Evolutionary conservation across 2,329 filamentous ascomycete species (phyloP).

Genomic region (Aureobasidium sp.): DNA sequence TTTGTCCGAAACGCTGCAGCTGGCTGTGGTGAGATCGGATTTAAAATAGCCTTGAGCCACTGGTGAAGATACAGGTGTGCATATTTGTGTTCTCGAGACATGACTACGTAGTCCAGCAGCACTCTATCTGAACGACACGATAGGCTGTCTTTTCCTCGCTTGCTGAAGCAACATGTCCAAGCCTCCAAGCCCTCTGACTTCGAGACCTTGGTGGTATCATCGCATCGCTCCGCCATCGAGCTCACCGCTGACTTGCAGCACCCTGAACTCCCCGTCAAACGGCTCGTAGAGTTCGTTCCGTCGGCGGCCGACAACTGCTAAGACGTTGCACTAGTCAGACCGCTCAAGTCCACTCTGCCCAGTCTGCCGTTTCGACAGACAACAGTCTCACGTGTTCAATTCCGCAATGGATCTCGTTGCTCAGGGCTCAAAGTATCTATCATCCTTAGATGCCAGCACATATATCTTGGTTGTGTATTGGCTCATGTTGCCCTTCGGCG

Average conservation of each 20-base stretch:
- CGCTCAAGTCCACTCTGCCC: not conserved
- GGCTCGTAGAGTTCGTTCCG: constrained; percentile 3
- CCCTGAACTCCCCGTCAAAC: constrained; percentile 1
- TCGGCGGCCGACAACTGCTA: not conserved
- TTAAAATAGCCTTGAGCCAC: not conserved
- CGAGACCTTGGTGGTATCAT: not conserved
- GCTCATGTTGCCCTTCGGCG: not conserved
- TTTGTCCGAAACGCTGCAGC: not conserved
- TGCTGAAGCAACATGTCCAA: not conserved
- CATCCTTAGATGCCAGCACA: not conserved
- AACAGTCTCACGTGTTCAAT: constrained; percentile 8
- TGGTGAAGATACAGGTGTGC: not conserved
- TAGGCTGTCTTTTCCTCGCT: not conserved
- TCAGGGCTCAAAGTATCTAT: not conserved
- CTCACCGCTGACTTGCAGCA: constrained; percentile 5
- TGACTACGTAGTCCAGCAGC: not conserved
- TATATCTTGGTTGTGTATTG: not conserved
- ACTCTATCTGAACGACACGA: not conserved
- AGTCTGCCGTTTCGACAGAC: not conserved
- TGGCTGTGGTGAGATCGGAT: not conserved
- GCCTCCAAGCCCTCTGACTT: not conserved
- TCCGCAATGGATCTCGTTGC: not conserved
- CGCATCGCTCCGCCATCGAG: not conserved
- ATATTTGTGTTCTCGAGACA: not conserved
- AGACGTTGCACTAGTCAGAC: constrained; percentile 3